phyloP scores from a whole-genome alignment of 2,329 filamentous ascomycete species.

The Penicillium sp. region DNA sequence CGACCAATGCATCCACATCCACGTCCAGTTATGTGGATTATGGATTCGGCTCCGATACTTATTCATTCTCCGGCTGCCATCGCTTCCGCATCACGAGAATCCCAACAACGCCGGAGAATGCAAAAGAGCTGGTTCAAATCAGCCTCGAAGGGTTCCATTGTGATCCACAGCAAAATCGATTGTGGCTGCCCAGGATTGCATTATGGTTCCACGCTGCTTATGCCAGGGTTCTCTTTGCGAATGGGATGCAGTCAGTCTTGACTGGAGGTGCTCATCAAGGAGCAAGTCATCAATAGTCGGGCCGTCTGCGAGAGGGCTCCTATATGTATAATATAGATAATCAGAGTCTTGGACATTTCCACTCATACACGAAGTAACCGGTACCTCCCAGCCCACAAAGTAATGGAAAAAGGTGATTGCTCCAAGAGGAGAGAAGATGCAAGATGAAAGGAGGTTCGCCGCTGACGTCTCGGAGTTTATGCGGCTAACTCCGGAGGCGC shows the following conservation, averaged over 20 bases:
- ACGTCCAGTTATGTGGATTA: constrained; percentile 17
- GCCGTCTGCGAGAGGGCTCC: not conserved
- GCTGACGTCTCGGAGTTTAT: too few species aligned
- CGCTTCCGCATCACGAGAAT: constrained; percentile 15
- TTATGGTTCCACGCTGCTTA: constrained; percentile 3
- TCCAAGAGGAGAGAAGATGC: too few species aligned
- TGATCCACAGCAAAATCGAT: constrained; percentile 16
- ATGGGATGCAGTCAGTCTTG: constrained; percentile 3
- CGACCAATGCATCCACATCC: not conserved
- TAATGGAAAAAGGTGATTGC: too few species aligned
- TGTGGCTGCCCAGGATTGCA: not conserved
- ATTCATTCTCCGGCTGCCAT: constrained; percentile 15
- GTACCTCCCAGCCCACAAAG: too few species aligned
- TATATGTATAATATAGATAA: not conserved
- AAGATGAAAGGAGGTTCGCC: too few species aligned
- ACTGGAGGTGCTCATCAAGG: not conserved
- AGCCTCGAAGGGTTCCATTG: constrained; percentile 17
- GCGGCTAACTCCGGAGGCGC: not conserved
- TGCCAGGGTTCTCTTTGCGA: constrained; percentile 4
- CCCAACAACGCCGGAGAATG: not conserved
- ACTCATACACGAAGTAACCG: too few species aligned
- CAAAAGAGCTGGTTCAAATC: constrained; percentile 7
- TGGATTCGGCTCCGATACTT: constrained; percentile 17
- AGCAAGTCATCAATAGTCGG: not conserved
- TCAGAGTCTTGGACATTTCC: too few species aligned